phyloP scores from a whole-genome alignment of 768 basidiomycete genomes.

The Xerocomellus chrysenteron region DNA sequence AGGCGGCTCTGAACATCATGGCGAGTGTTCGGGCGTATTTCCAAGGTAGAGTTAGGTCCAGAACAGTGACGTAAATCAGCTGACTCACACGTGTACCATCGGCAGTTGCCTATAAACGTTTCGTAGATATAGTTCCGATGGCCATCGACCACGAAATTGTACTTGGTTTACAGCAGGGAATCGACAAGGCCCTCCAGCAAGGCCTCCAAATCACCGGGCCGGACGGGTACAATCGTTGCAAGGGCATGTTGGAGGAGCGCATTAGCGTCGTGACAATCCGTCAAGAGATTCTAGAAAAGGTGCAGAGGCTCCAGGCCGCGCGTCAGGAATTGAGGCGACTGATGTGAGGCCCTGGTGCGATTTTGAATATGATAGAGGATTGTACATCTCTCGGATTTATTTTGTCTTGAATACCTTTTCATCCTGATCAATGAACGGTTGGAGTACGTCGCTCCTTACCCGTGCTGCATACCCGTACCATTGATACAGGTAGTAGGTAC shows the following conservation, averaged over 20 bases:
- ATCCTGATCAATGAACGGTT: not conserved
- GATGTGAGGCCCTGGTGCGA: constrained; percentile 2
- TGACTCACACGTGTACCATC: not conserved
- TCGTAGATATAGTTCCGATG: constrained; percentile 43
- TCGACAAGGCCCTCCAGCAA: constrained; percentile 45
- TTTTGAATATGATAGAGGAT: not conserved
- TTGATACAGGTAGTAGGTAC: too few relatives aligned
- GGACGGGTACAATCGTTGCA: constrained; percentile 47
- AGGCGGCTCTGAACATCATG: constrained; percentile 63
- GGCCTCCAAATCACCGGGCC: constrained; percentile 53
- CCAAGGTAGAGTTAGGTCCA: constrained; percentile 50
- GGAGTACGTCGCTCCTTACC: too few relatives aligned
- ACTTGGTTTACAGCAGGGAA: constrained; percentile 45
- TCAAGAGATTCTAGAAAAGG: constrained; percentile 49
- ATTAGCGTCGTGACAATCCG: constrained; percentile 43
- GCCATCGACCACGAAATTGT: constrained; percentile 41
- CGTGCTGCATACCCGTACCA: too few relatives aligned
- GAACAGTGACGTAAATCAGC: not conserved
- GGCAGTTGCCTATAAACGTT: constrained; percentile 49
- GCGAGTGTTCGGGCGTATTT: constrained; percentile 72
- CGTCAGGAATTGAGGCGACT: constrained; percentile 36
- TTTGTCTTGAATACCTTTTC: not conserved
- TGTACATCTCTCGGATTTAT: not conserved
- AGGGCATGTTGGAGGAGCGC: constrained; percentile 52
- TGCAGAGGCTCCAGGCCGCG: constrained; percentile 49